A percentile compares a stretch with the other conserved stretches of the same genome.
Conservation (phyloP, 2,329 filamentous ascomycete species). For the Phoma sp. region DNA sequence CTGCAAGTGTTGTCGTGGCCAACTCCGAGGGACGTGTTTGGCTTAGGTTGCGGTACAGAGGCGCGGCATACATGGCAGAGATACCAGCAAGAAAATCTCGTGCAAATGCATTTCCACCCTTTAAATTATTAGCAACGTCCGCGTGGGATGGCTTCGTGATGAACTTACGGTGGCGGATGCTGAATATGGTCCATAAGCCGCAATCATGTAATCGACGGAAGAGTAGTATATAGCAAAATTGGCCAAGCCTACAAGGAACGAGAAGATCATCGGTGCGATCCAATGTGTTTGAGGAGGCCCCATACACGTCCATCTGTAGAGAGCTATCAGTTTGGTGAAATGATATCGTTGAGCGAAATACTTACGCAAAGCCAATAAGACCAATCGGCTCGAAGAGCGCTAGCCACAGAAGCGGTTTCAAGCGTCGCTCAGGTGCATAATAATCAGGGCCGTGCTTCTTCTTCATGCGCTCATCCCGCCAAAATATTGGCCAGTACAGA, state of each 20-base stretch:
- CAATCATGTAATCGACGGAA: conserved; percentile 80
- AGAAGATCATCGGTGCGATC: no score
- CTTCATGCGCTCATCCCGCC: conserved; percentile 49
- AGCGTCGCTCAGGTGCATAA: conserved; percentile 65
- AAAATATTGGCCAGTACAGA: conserved; percentile 60
- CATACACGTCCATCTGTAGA: conserved; percentile 63
- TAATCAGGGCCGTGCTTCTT: conserved; percentile 51
- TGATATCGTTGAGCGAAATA: not conserved
- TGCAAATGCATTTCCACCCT: conserved; percentile 74
- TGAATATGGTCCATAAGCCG: conserved; percentile 73
- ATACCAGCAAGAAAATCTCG: conserved; percentile 76
- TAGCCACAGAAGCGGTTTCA: conserved; percentile 68
- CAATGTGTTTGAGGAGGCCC: conserved; percentile 67
- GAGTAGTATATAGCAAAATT: conserved; percentile 76
- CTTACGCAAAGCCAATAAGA: conserved; percentile 67
- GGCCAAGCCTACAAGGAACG: conserved; percentile 72
- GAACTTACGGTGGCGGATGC: conserved; percentile 67
- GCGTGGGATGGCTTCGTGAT: conserved; percentile 74
- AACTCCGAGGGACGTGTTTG: conserved; percentile 53
- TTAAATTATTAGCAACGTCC: conserved; percentile 68
- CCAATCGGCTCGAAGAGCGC: conserved; percentile 68
- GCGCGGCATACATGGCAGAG: conserved; percentile 70
- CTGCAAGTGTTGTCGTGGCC: conserved; percentile 61
- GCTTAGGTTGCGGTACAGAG: conserved; percentile 54
- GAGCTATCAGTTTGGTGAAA: no score